These are phyloP conservation scores for Knufia petricola DNA, from an alignment of 2,329 filamentous ascomycete species.

Conservation along the genomic window DNA sequence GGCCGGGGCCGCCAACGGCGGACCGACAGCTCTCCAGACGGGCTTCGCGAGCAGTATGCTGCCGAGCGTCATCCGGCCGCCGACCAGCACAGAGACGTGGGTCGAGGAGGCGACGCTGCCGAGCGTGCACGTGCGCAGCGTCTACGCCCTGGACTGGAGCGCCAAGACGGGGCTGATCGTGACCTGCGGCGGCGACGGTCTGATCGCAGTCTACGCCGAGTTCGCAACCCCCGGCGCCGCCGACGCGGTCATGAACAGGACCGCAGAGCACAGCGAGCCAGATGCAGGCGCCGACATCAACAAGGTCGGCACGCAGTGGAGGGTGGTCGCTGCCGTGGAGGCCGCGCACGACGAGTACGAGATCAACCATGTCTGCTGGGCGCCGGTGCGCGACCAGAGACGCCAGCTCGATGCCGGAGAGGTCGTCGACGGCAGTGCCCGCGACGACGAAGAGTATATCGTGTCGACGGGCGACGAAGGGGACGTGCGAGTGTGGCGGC, in stretches of 20 bases:
- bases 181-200: conserved; percentile 81
- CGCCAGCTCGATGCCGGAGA: conserved; percentile 30
- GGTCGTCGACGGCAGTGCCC: neutral
- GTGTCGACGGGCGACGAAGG: conserved; percentile 91
- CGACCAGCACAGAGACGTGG: conserved; percentile 71
- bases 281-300: conserved; percentile 13
- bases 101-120: conserved; percentile 67
- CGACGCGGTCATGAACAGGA: conserved; percentile 22
- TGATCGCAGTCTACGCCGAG: conserved; percentile 59
- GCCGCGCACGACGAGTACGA: conserved; percentile 87
- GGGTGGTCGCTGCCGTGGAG: conserved; percentile 56
- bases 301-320: conserved; percentile 51
- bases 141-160: conserved; percentile 84
- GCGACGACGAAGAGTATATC: conserved; percentile 68
- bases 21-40: conserved; percentile 7
- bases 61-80: conserved; percentile 79
- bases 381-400: conserved; percentile 61
- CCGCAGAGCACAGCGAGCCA: conserved; percentile 5
- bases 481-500: conserved; percentile 69
- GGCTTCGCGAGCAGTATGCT: conserved; percentile 35
- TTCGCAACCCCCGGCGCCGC: conserved; percentile 18
- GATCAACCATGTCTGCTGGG: conserved; percentile 87
- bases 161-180: conserved; percentile 64
- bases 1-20: too few species aligned
- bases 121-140: conserved; percentile 62